Base-by-base conservation (phyloP, 2,329 filamentous ascomycete species). In the Paracamarosporium sp. region DNA sequence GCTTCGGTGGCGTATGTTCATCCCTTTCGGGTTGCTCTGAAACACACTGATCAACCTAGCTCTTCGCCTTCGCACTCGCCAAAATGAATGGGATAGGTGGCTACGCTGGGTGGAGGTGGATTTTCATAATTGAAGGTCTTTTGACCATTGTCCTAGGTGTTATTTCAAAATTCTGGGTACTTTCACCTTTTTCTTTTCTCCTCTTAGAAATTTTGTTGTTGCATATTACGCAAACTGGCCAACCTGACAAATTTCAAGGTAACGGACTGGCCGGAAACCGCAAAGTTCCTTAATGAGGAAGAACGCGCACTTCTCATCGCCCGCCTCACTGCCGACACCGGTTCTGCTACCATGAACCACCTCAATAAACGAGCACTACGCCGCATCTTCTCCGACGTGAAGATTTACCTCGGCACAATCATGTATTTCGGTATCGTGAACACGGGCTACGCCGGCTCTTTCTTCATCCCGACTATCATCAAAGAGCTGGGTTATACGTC, bases 1-100 rank as follows among this genome's bases (percentile, higher is more conserved):
- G 74, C 8, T 78, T 80, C 44, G 74, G 77, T 25, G 78, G 78
- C 15, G 71, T 75, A 65, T 35, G 70, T 30, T 13, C 6, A 3
- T 12, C 27, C 13, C 40, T 17, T 3, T 27, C 22, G 3, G 8
- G 4, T 20, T 17, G n/a, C 17, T n/a, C 6, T 8, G 5, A 11
- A 7, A 17, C 36, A n/a, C 38, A 20, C 22, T 55, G 58, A 44
- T 57, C 17, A 11, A 22, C 11, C 6, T 40, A 74, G 66, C 66
- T 80, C 24, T 68, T 80, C 9, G 77, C 78, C 12, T 79, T 75
- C 44, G 74, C 72, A 17, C 88, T 90, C 62, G 79, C 78, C 20
- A 90, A 90, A 64, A 82, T 88, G 56, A 86, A 90, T 68, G 79
- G 80, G 25, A 80, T 82, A 6, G 79, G 77, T 12, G 83, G 68